phyloP scores from a whole-genome alignment of 2,329 filamentous ascomycete genomes.

The Lachnellula arida region DNA sequence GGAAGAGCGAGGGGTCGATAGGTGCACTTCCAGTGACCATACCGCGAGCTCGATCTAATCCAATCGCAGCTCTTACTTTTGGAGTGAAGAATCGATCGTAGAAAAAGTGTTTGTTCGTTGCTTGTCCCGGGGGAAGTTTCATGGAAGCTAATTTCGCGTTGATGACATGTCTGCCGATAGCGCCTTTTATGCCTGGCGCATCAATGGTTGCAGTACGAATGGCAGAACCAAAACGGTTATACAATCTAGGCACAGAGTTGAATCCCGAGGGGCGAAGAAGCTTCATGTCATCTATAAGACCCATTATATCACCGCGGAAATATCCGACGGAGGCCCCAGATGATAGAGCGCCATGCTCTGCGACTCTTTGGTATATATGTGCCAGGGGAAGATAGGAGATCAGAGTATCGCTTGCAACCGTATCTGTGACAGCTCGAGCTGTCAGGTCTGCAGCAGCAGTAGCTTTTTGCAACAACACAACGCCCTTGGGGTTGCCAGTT shows the following conservation, averaged over 20 bases:
- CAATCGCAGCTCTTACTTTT: slow-evolving; percentile 79
- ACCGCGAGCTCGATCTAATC: slow-evolving; percentile 65
- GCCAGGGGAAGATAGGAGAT: slow-evolving; percentile 90
- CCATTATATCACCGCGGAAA: slow-evolving; percentile 86
- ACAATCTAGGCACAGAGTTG: slow-evolving; percentile 85
- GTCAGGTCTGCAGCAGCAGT: slow-evolving; percentile 68
- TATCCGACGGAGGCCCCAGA: slow-evolving; percentile 76
- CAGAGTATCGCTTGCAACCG: slow-evolving; percentile 53
- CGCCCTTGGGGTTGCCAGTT: slow-evolving; percentile 77
- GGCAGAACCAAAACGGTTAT: slow-evolving; percentile 81
- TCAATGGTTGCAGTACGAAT: slow-evolving; percentile 77
- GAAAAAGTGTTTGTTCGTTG: slow-evolving; percentile 72
- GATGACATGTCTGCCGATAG: slow-evolving; percentile 75
- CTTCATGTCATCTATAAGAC: slow-evolving; percentile 88
- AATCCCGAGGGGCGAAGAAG: slow-evolving; percentile 76
- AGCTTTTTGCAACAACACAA: slow-evolving; percentile 75
- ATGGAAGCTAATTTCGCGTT: slow-evolving; percentile 75
- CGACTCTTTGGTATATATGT: slow-evolving; percentile 86
- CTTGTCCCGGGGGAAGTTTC: slow-evolving; percentile 64
- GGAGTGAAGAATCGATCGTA: slow-evolving; percentile 87
- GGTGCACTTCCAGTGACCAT: slow-evolving; percentile 90
- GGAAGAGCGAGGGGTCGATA: slow-evolving; percentile 80
- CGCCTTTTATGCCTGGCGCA: slow-evolving; percentile 72
- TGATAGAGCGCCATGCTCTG: slow-evolving; percentile 71
- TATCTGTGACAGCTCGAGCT: slow-evolving; percentile 50